These are phyloP conservation scores for Amanita molliuscula DNA, from an alignment of 768 basidiomycete genomes.

Conservation along the genomic window DNA sequence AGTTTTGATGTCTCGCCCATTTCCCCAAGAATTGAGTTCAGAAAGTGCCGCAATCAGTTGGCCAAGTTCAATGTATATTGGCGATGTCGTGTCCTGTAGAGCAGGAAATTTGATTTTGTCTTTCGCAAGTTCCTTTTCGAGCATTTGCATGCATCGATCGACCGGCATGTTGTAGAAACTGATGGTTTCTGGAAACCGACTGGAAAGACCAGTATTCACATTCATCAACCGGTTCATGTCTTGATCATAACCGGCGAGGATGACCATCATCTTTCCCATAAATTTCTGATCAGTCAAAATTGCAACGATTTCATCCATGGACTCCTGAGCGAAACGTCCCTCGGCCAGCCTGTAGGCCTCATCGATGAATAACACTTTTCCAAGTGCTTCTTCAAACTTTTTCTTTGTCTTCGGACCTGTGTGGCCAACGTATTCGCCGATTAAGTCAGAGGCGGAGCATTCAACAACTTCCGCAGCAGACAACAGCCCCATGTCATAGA, in stretches of 20 bases:
- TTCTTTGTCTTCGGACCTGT: conserved; percentile 58
- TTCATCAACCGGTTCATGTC: conserved; percentile 53
- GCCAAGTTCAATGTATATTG: conserved; percentile 25
- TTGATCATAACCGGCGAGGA: conserved; percentile 60
- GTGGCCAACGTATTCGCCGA: conserved; percentile 62
- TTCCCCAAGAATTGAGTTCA: conserved; percentile 49
- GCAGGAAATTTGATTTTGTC: conserved; percentile 25
- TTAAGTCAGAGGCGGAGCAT: conserved; percentile 60
- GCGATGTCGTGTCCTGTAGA: conserved; percentile 22
- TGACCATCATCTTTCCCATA: conserved; percentile 49
- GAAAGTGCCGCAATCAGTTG: conserved; percentile 30
- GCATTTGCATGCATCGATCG: conserved; percentile 36
- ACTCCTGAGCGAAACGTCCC: conserved; percentile 60
- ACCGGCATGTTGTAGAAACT: conserved; percentile 41
- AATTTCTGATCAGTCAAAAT: conserved; percentile 49
- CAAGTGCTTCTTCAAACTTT: conserved; percentile 54
- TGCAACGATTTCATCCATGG: conserved; percentile 61
- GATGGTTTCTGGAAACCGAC: conserved; percentile 57
- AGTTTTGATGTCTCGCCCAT: conserved; percentile 54
- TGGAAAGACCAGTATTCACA: conserved; percentile 54
- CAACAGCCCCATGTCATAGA: conserved; percentile 53
- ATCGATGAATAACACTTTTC: conserved; percentile 61
- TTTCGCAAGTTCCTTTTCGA: conserved; percentile 37
- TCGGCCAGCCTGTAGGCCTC: conserved; percentile 58
- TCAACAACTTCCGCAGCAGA: conserved; percentile 41